These are phyloP conservation scores for Epichloe glyceriae DNA, from an alignment of 2,329 filamentous ascomycete species.

Conservation along the genomic window DNA sequence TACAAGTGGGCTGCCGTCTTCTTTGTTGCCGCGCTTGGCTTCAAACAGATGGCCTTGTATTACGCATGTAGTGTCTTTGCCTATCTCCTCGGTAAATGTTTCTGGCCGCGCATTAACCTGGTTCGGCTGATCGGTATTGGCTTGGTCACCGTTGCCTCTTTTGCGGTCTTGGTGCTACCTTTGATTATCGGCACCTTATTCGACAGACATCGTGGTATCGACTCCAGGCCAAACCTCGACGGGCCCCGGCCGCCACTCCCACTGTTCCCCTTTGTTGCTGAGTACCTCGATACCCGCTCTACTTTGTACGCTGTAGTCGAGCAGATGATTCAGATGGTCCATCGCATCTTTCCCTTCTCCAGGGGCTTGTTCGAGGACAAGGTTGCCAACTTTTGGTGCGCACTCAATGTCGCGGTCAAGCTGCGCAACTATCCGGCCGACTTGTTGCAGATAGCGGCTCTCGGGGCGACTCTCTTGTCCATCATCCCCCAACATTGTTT, in stretches of 20 bases:
- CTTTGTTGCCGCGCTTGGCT: constrained; percentile 86
- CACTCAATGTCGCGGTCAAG: constrained; percentile 80
- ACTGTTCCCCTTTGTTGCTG: constrained; percentile 43
- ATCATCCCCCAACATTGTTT: constrained; percentile 68
- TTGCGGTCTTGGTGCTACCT: constrained; percentile 63
- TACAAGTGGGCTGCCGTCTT: constrained; percentile 84
- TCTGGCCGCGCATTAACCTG: constrained; percentile 59
- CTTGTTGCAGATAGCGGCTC: constrained; percentile 62
- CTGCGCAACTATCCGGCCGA: constrained; percentile 59
- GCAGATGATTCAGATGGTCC: constrained; percentile 70
- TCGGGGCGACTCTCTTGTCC: constrained; percentile 59
- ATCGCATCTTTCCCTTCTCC: constrained; percentile 91
- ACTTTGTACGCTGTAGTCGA: constrained; percentile 63
- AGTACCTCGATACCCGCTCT: constrained; percentile 48
- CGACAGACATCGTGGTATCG: constrained; percentile 52
- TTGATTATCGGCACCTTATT: constrained; percentile 60
- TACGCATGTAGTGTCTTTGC: constrained; percentile 90
- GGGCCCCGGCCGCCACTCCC: constrained; percentile 50
- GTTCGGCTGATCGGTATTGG: constrained; percentile 63
- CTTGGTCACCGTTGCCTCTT: constrained; percentile 57
- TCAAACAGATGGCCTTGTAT: constrained; percentile 99
- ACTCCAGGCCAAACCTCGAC: constrained; percentile 41
- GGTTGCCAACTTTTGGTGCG: constrained; percentile 97
- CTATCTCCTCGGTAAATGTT: constrained; percentile 74
- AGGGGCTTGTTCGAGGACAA: constrained; percentile 98